Conservation (phyloP, 441 rosid species). For the Populus trichocarpa region DNA sequence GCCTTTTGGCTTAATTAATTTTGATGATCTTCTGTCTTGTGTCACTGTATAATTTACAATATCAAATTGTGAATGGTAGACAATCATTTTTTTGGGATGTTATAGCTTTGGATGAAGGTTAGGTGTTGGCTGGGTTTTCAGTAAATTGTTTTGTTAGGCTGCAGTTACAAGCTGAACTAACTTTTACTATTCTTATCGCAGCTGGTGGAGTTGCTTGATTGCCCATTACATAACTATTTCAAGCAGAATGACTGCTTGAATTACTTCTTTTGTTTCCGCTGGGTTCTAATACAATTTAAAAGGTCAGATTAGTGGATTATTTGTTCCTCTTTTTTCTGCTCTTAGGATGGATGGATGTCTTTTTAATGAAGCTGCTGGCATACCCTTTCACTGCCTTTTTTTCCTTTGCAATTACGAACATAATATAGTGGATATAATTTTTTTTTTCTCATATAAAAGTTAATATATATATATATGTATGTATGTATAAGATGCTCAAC, state of each 20-base stretch:
- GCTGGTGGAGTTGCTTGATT: conserved; percentile 93
- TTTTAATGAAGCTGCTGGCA: conserved; percentile 1
- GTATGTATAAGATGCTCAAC: not conserved
- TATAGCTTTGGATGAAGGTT: not conserved
- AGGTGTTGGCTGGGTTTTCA: not conserved
- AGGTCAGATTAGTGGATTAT: conserved; percentile 47
- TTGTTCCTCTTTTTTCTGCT: conserved; percentile 9
- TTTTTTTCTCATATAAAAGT: not conserved
- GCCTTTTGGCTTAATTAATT: conserved; percentile 2
- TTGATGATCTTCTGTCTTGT: not conserved
- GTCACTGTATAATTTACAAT: not conserved
- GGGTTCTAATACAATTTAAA: conserved; percentile 94
- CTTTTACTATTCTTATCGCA: conserved; percentile 33
- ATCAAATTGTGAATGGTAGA: not conserved
- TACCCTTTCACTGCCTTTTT: not conserved
- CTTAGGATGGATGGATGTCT: not conserved
- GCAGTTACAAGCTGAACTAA: conserved; percentile 13
- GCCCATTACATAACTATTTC: conserved; percentile 85
- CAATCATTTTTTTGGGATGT: not conserved
- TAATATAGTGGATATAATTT: not conserved
- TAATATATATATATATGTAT: not conserved
- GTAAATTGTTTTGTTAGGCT: conserved; percentile 4
- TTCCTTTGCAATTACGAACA: not conserved
- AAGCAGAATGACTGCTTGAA: conserved; percentile 95
- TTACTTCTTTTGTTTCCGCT: conserved; percentile 99